These are phyloP conservation scores for Exutisphaerella laricina DNA, from an alignment of 2,329 filamentous ascomycete genomes.

Conservation along the genomic window DNA sequence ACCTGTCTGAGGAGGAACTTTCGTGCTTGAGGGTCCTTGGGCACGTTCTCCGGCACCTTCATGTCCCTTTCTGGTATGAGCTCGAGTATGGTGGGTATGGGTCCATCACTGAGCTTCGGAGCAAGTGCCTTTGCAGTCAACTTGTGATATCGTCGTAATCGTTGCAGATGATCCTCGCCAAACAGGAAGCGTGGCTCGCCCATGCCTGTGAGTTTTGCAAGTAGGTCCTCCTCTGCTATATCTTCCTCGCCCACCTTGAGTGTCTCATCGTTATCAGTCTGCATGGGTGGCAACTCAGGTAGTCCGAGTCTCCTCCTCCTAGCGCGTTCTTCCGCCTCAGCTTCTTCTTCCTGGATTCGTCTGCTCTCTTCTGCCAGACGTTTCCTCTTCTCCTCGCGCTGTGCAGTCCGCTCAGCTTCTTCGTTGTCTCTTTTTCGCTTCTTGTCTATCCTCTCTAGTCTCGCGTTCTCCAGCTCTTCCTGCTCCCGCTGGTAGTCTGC, in stretches of 20 bases:
- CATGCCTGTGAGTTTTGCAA: conserved; percentile 61
- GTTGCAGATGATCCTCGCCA: conserved; percentile 67
- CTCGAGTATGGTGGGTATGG: conserved; percentile 78
- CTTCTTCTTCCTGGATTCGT: conserved; percentile 63
- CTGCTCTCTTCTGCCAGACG: conserved; percentile 76
- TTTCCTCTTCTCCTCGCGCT: conserved; percentile 75
- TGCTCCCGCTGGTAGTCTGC: conserved; percentile 79
- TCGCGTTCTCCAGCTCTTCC: conserved; percentile 64
- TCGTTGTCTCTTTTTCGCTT: conserved; percentile 92
- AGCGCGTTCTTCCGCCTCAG: conserved; percentile 64
- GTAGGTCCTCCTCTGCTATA: conserved; percentile 65
- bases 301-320: conserved; percentile 73
- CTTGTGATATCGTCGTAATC: conserved; percentile 65
- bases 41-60: conserved; percentile 64
- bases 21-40: conserved; percentile 59
- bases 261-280: conserved; percentile 35
- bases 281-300: conserved; percentile 58
- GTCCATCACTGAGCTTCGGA: conserved; percentile 56
- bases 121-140: conserved; percentile 45
- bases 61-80: conserved; percentile 81
- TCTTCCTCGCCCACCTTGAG: conserved; percentile 48
- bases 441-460: conserved; percentile 61
- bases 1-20: conserved; percentile 78
- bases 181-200: conserved; percentile 72
- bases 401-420: conserved; percentile 61